Base-by-base conservation (phyloP, 768 basidiomycete species). In the Tylopilus sp. region DNA sequence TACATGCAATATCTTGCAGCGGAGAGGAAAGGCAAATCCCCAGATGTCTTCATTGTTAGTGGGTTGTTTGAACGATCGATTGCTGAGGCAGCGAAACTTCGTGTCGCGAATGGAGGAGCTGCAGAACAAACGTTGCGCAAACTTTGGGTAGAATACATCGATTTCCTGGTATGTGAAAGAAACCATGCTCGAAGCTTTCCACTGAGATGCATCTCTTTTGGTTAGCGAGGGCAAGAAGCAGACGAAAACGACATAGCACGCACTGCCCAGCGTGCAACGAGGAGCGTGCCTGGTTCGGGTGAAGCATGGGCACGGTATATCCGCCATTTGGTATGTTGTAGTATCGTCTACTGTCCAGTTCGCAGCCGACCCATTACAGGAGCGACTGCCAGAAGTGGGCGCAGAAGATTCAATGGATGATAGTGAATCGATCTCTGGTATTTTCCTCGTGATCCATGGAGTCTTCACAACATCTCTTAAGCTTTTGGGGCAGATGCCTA, bases 301-400 rank as follows among this genome's bases (percentile, higher is more conserved):
- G 86, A 89, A 61, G 72, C 90, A 16, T 89, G 87, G 86, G 84
- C 88, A 6, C 76, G 83, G 37, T 89, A 89, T 65, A 82, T 93
- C 13, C 83, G 87, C 34, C 79, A 80, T 57, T 61, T 88, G 70
- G 91, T 88, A 50, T 56, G 79, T 63, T 25, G n/a, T 10, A 40
- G 19, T 16, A 31, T 37, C 16, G 17, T 24, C 6, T 14, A 19
- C 41, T 17, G 17, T 16, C 34, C 29, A 5, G 1, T 34, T 50
- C n/a, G 19, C 8, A 24, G 5, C 52, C 48, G 6, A 63, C 19
- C 12, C 6, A n/a, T 26, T 21, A 6, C 40, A 69, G 68, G 68
- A 69, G 52, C 57, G 56, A 50, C 42, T 50, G 22, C n/a, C 45
- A 22, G 59, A 52, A 31, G 31, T 29, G 7, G 54, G 49, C 3